Conservation (phyloP, 2,329 filamentous ascomycete genomes). For the Fusarium agapanthi region DNA sequence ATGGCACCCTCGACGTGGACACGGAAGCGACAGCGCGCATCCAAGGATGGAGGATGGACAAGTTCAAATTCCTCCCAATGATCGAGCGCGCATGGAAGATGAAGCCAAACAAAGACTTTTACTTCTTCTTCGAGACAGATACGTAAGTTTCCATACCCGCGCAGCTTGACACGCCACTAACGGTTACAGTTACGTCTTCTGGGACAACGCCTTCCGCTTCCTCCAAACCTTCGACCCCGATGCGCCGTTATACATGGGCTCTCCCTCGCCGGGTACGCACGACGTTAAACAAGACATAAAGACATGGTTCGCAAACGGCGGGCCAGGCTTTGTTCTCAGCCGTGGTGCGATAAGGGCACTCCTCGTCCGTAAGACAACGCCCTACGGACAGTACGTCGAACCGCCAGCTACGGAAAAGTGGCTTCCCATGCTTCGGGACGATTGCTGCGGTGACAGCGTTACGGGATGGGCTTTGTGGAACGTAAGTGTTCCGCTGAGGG, state of each 20-base stretch:
- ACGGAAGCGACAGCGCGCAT: constrained; percentile 45
- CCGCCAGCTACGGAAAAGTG: constrained; percentile 51
- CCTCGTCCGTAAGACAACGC: constrained; percentile 44
- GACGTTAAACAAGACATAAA: constrained; percentile 43
- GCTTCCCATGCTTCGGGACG: constrained; percentile 52
- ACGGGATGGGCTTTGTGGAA: constrained; percentile 58
- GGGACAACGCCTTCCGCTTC: constrained; percentile 58
- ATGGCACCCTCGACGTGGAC: constrained; percentile 46
- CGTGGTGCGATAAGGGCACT: constrained; percentile 55
- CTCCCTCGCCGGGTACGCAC: constrained; percentile 53
- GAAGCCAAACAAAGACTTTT: constrained; percentile 61
- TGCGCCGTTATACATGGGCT: constrained; percentile 58
- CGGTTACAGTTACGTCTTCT: constrained; percentile 39
- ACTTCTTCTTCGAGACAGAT: constrained; percentile 65
- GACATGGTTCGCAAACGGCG: constrained; percentile 60
- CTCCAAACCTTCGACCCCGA: constrained; percentile 58
- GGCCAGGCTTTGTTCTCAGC: constrained; percentile 57
- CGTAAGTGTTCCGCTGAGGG: constrained; percentile 54
- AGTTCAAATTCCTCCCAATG: constrained; percentile 67
- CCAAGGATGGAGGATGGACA: constrained; percentile 62
- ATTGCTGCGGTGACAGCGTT: constrained; percentile 64
- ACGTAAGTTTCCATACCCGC: constrained; percentile 50
- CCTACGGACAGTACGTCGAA: constrained; percentile 51
- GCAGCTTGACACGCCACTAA: not conserved
- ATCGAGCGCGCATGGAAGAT: constrained; percentile 58